Conservation (phyloP, 2,329 filamentous ascomycete genomes). For the Cladophialophora psammophila region DNA sequence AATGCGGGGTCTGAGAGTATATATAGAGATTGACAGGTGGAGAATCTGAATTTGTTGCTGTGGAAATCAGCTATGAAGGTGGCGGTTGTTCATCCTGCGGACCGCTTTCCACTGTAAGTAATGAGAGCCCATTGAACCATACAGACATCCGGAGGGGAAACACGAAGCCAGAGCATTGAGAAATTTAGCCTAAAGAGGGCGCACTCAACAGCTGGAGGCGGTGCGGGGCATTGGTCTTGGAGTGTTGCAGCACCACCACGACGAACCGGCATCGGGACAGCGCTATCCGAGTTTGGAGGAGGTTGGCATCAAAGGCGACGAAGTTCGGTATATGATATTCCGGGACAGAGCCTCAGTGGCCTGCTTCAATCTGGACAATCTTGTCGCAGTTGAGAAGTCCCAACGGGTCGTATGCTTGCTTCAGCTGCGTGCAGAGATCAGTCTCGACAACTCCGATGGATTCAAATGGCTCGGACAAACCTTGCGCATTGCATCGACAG, state of each 20-base stretch:
- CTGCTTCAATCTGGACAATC: conserved; percentile 62
- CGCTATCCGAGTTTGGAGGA: background rate
- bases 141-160: conserved; percentile 15
- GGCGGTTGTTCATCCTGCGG: conserved; percentile 12
- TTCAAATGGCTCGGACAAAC: conserved; percentile 49
- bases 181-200: conserved; percentile 21
- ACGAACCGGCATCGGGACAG: background rate
- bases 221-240: conserved; percentile 20
- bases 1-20: background rate
- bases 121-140: background rate
- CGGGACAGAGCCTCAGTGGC: conserved; percentile 27
- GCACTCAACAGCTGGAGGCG: conserved; percentile 3
- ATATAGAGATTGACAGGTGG: conserved; percentile 8
- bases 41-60: conserved; percentile 10
- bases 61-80: conserved; percentile 15
- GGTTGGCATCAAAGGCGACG: background rate
- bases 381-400: conserved; percentile 71
- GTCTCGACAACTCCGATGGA: background rate
- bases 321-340: conserved; percentile 2
- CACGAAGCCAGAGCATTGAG: conserved; percentile 14
- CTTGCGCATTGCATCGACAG: conserved; percentile 71
- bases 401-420: conserved; percentile 71
- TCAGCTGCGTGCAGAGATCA: conserved; percentile 56
- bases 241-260: background rate
- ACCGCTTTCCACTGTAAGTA: conserved; percentile 22